phyloP scores from a whole-genome alignment of 1,139 yeast species.

The Protomyces pachydermus region DNA sequence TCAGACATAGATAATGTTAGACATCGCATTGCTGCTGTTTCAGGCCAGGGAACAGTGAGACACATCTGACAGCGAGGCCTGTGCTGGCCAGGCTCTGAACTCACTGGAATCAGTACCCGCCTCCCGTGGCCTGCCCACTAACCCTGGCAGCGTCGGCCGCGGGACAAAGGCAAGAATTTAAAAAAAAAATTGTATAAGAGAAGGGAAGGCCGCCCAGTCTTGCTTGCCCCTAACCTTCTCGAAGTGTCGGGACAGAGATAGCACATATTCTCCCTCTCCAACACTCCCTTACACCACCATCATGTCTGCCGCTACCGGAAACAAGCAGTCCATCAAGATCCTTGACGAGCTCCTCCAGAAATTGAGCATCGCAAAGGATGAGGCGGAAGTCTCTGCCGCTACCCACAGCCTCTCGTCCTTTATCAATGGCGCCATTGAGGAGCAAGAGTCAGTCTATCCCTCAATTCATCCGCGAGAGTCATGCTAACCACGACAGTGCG shows the following conservation, averaged over 20 bases:
- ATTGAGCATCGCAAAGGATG: conserved; percentile 75
- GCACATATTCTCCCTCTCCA: not conserved
- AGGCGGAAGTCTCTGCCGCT: conserved; percentile 76
- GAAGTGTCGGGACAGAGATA: not conserved
- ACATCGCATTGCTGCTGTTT: too few relatives aligned
- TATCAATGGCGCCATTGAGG: conserved; percentile 94
- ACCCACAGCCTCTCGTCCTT: conserved; percentile 88
- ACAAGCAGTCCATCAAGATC: conserved; percentile 50
- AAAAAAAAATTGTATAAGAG: not conserved
- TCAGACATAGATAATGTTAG: too few relatives aligned
- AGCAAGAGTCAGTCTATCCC: conserved; percentile 56
- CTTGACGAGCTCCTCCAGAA: conserved; percentile 89
- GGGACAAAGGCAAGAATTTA: not conserved
- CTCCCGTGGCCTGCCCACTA: not conserved
- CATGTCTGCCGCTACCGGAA: conserved; percentile 36
- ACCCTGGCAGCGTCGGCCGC: not conserved
- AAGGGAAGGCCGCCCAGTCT: not conserved
- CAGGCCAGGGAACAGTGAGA: too few relatives aligned
- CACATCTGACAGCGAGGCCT: too few relatives aligned
- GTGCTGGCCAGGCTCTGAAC: too few relatives aligned
- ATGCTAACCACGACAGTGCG: conserved; percentile 41
- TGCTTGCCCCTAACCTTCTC: not conserved
- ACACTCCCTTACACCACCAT: not conserved
- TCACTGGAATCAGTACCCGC: too few relatives aligned
- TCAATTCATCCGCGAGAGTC: not conserved